A percentile compares a stretch with the other conserved stretches of the same genome.
phyloP scores from a whole-genome alignment of 176 grass and related monocot species.

The Leersia perrieri region DNA sequence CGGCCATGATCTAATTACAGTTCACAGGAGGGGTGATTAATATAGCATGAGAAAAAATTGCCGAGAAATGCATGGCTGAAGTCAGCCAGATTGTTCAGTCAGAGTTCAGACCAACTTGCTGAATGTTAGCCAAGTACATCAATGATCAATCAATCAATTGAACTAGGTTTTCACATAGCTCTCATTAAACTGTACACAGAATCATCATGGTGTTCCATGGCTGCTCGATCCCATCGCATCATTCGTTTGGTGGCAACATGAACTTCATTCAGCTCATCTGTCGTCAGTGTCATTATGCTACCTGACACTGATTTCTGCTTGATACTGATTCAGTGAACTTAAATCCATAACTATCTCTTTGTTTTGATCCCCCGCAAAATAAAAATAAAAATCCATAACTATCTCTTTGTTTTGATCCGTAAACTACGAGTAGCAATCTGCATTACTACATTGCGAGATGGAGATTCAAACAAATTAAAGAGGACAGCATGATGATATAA shows the following conservation, averaged over 20 bases:
- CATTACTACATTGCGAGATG: background rate
- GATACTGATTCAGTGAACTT: background rate
- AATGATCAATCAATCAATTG: background rate
- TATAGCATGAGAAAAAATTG: background rate
- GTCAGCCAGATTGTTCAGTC: background rate
- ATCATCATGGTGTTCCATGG: conserved; percentile 21
- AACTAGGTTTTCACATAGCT: background rate
- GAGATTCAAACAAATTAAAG: background rate
- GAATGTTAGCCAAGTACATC: background rate
- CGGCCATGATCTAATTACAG: background rate
- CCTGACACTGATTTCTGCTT: background rate
- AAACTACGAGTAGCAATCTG: background rate
- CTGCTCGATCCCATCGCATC: background rate
- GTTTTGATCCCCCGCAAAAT: background rate
- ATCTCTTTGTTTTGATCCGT: background rate
- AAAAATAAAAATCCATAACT: too few species aligned
- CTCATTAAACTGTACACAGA: background rate
- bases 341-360: background rate
- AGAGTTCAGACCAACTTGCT: background rate
- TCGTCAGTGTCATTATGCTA: background rate
- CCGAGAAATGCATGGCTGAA: background rate
- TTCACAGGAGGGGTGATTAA: background rate
- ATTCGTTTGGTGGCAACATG: conserved; percentile 17
- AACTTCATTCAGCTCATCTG: background rate
- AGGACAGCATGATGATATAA: background rate